Base-by-base conservation (phyloP, 345 rosid species). In the Citrus maxima region DNA sequence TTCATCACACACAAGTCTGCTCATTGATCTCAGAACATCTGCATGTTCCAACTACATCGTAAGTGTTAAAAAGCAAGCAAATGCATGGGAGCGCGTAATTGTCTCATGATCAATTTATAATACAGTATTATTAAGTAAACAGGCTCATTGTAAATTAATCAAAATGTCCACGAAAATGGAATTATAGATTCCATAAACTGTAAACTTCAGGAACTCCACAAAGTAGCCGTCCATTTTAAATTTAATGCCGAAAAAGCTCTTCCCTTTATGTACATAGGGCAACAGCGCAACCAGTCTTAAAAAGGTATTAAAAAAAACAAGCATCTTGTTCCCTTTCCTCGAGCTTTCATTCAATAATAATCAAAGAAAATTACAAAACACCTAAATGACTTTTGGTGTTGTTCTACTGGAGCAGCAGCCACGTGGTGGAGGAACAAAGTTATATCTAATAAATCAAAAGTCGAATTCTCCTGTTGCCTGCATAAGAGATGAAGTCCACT, bases 391-490 rank as follows among this genome's bases (percentile, higher is more conserved):
- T 55, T 65, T 72, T 73, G 28, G 60, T 60, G 40, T 55, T 42
- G 65, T 72, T 55, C 78, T 64, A 49, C 80, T 35, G 49, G 76
- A 73, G 73, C 64, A 80, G 32, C 63, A 28, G 67, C 79, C 70
- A 34, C 72, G 62, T 61, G 70, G 72, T 72, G 75, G 67, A 73
- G 37, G 62, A 67, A 32, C 60, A 46, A 46, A 71, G 64, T 74
- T 63, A 54, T 55, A 63, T 56, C 77, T 51, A 67, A 78, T 81
- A 72, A 80, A 88, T 93, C 89, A 95, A 89, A 95, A 95, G 42
- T 95, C 95, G 56, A 95, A 95, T 83, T 95, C 99, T 67, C 99
- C 98, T 19, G 88, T 83, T 69, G 99, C 99, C 98, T 95, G 93
- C 70, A 84, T 68, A 84, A 32, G 55, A 71, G 22, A 80, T 28